Base-by-base conservation (phyloP, 1,139 yeast genomes). In the Debaryomyces psychrophilus region DNA sequence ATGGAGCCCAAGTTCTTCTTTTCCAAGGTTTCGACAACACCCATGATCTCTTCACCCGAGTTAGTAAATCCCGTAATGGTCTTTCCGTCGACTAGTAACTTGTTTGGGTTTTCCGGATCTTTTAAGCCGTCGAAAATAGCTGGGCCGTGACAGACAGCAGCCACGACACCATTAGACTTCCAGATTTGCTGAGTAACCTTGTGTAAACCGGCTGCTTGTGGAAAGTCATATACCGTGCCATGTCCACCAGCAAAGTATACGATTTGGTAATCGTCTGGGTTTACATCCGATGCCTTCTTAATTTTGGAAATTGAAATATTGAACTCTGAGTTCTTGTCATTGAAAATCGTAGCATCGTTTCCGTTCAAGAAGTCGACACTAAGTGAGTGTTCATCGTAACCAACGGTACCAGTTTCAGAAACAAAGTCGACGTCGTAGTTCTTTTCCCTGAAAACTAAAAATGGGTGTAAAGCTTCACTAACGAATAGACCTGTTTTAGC, bases 91-190 rank as follows among this genome's bases (percentile, higher is more conserved):
- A 77, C 68, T 45, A 83, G 56, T 8, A 68, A 64, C 44, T 71
- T 66, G 36, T 82, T 82, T 18, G 41, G 26, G 28, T 73, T 69
- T 18, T 60, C 52, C 41, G 64, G 56, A 51, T 76, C 78, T 37
- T 60, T 67, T 52, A 82, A 62, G 41, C 72, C 69, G 29, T 70
- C 76, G 47, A 83, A 77, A 50, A 82, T 70, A 35, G 76, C 74
- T 11, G 87, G 85, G 4, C 87, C 89, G 54, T 83, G 89, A 64
- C 89, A 83, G 18, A 83, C 87, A 12, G 87, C 85, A 34, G 82
- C 61, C 23, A 83, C 77, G 35, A 81, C 74, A 41, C 86, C 86
- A 29, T 78, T 79, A 31, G 73, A 65, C 37, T 65, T 67, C 59
- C 76, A 80, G 43, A 82, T 74, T 9, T 66, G 62, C 36, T 68